A percentile compares a stretch with the other conserved stretches of the same genome.
Evolutionary conservation across 1,139 yeast genomes (phyloP).

Genomic region (Candida frijolesensis): DNA sequence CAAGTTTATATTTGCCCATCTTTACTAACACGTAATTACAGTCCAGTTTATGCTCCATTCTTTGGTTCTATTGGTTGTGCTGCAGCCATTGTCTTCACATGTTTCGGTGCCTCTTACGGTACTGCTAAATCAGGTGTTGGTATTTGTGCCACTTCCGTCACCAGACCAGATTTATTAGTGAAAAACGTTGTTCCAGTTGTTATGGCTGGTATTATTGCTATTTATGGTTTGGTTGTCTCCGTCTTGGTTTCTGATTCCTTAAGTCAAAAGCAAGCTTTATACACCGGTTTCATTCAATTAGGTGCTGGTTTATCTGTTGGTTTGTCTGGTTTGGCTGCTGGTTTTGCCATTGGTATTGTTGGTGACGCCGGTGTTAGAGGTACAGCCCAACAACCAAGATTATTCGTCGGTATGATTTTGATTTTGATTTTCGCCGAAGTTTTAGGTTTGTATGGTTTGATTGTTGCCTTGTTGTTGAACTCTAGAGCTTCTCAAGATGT

Average conservation of each 20-base stretch:
- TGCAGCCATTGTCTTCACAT: constrained; percentile 97
- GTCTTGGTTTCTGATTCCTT: constrained; percentile 92
- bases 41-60: constrained; percentile 89
- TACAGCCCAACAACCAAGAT: constrained; percentile 93
- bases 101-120: constrained; percentile 99
- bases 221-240: constrained; percentile 96
- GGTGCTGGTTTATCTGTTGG: constrained; percentile 99
- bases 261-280: constrained; percentile 79
- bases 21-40: constrained; percentile 20
- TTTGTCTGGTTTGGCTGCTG: constrained; percentile 94
- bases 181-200: constrained; percentile 93
- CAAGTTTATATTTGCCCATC: background rate
- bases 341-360: constrained; percentile 97
- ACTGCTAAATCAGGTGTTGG: constrained; percentile 99
- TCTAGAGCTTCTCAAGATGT: constrained; percentile 96
- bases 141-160: constrained; percentile 96
- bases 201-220: constrained; percentile 99
- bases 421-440: constrained; percentile 98
- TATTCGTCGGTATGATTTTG: constrained; percentile 91
- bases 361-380: constrained; percentile 99
- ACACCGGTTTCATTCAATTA: constrained; percentile 96
- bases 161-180: constrained; percentile 94
- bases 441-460: constrained; percentile 93
- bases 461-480: constrained; percentile 95
- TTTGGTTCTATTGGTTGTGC: constrained; percentile 99